A percentile compares a stretch with the other conserved stretches of the same genome.
phyloP scores from a whole-genome alignment of 805 yeast species.

The Kodamaea lidongshanica region DNA sequence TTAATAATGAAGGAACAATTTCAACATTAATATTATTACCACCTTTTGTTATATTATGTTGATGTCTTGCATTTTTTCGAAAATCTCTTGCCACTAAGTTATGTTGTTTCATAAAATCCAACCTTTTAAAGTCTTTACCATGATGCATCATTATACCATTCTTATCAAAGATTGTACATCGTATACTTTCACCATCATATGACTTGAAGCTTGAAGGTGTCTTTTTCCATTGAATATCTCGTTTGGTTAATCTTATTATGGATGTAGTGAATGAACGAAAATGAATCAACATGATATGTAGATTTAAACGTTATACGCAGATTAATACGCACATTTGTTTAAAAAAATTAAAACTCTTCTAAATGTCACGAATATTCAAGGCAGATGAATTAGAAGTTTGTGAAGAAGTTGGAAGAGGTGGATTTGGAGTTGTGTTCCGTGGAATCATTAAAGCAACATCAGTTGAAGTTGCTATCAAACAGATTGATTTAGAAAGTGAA shows the following conservation, averaged over 20 bases:
- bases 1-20: conserved; percentile 52
- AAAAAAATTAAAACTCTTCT: background rate
- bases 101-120: conserved; percentile 39
- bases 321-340: background rate
- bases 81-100: conserved; percentile 53
- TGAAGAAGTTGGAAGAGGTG: conserved; percentile 67
- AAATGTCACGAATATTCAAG: conserved; percentile 13
- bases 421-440: conserved; percentile 70
- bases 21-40: conserved; percentile 30
- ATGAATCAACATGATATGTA: conserved; percentile 1
- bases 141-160: conserved; percentile 40
- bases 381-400: conserved; percentile 38
- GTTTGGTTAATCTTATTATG: too few relatives aligned
- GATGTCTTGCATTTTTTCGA: conserved; percentile 41
- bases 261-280: conserved; percentile 1
- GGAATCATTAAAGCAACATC: conserved; percentile 45
- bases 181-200: conserved; percentile 28
- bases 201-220: conserved; percentile 3
- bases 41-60: conserved; percentile 6
- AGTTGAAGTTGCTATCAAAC: conserved; percentile 52
- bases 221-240: too few relatives aligned
- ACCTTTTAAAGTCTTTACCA: conserved; percentile 40
- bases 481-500: conserved; percentile 69
- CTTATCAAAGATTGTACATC: conserved; percentile 47
- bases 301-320: background rate